These are phyloP conservation scores for Salix dunnii DNA, from an alignment of 345 rosid species.

Conservation along the genomic window DNA sequence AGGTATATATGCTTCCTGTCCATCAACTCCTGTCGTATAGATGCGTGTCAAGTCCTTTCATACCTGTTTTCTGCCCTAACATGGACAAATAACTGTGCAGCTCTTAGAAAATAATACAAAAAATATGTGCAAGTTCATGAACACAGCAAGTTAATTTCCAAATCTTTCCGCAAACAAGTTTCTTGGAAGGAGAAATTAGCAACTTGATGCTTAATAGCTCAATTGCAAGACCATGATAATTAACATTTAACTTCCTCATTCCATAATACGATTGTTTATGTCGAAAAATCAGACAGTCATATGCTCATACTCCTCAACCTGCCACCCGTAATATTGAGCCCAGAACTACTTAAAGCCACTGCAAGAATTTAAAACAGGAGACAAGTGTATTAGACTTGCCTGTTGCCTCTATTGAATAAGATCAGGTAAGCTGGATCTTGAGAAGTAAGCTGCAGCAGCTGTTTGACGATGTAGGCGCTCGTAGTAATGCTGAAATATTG, in stretches of 20 bases:
- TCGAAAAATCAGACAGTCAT: neutral
- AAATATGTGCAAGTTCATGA: neutral
- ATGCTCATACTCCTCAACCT: neutral
- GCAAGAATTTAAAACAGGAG: neutral
- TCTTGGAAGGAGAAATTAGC: neutral
- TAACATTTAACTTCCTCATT: neutral
- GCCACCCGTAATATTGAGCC: neutral
- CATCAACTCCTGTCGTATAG: neutral
- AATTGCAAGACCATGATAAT: neutral
- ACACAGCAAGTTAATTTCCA: neutral
- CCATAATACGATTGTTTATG: neutral
- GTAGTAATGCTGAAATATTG: constrained; percentile 55
- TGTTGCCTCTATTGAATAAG: constrained; percentile 40
- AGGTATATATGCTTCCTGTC: neutral
- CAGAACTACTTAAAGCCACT: neutral
- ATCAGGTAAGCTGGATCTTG: constrained; percentile 70
- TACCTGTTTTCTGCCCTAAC: constrained; percentile 75
- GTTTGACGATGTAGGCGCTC: constrained; percentile 54
- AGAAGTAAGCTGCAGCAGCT: constrained; percentile 53
- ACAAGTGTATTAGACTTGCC: constrained; percentile 33
- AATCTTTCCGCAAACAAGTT: neutral
- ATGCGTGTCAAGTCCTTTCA: constrained; percentile 31
- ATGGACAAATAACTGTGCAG: constrained; percentile 14
- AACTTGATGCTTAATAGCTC: neutral
- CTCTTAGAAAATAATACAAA: neutral